phyloP scores from a whole-genome alignment of 257 asterid species.

The Solanum sejunctum region DNA sequence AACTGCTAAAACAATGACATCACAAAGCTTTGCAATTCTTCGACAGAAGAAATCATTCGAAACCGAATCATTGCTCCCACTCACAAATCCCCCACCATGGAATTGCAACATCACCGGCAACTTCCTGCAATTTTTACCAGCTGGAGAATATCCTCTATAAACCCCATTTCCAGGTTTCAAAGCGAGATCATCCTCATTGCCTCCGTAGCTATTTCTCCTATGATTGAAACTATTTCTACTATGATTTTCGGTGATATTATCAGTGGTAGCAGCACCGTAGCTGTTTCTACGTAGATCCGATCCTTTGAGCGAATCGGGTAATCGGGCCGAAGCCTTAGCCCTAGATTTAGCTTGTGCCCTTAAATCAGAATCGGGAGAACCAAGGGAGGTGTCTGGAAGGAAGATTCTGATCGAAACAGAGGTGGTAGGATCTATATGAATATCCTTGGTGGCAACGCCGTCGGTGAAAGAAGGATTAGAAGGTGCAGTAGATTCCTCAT shows the following conservation, averaged over 20 bases:
- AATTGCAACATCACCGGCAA: conserved; percentile 78
- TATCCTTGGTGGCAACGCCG: conserved; percentile 89
- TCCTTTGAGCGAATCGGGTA: conserved; percentile 6
- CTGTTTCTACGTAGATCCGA: conserved; percentile 47
- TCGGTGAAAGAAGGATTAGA: conserved; percentile 77
- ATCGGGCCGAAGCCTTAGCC: conserved; percentile 1
- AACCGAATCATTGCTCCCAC: conserved; percentile 73
- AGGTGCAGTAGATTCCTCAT: conserved; percentile 58
- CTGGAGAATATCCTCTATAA: conserved; percentile 70
- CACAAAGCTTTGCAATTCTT: conserved; percentile 66
- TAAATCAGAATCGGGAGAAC: conserved; percentile 18
- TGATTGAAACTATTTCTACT: not conserved
- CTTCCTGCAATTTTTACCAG: conserved; percentile 27
- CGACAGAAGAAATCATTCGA: conserved; percentile 80
- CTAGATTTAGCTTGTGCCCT: conserved; percentile 8
- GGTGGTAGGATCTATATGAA: conserved; percentile 75
- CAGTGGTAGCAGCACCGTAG: conserved; percentile 20
- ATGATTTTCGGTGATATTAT: not conserved
- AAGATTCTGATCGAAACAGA: conserved; percentile 70
- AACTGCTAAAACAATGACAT: conserved; percentile 81
- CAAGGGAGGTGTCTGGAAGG: conserved; percentile 71
- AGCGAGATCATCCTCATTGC: conserved; percentile 25
- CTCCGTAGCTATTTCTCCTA: conserved; percentile 52
- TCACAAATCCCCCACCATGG: conserved; percentile 91
- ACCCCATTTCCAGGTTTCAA: conserved; percentile 36